Evolutionary conservation across 169 alveolate genomes (phyloP), one percentile per base, ranked within the genome.

Genomic region (Babesia gibsoni): DNA sequence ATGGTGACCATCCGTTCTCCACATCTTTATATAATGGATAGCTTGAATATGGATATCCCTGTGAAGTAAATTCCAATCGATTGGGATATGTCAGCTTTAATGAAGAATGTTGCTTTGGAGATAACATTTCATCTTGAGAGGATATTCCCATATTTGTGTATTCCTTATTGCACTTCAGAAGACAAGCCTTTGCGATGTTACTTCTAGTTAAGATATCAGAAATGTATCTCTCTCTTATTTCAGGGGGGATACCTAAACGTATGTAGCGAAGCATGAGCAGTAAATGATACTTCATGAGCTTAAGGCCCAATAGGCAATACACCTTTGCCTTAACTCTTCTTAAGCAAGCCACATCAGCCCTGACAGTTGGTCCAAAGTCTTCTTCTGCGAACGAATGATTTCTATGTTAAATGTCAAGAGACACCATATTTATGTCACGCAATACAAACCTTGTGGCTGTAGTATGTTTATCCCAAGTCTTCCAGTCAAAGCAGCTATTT

Each of bases 241-340:
- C 92, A 12, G 67, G 67, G 8, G 92, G 92, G 20, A 88, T 88
- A 25, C 88, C 88, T 33, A 79, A 41, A 41, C 83, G 58, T 18
- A 79, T 69, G 36, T 79, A 79, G 18, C 88, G 33, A 18, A 69
- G 45, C 39, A 79, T 54, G 54, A 67, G 42, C 57, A 69, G 23
- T 66, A 79, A 16, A 33, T 70, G 67, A 32, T 79, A 79, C 41
- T 72, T 59, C 63, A 79, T n/a, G 16, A 79, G 72, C 72, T 79
- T 79, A 7, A 33, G 69, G 1, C 88, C 88, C 4, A 79, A 50
- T 0, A 79, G 20, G 14, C 72, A 16, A 46, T 69, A 79, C 12
- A 57, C 75, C 36, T 68, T 39, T 7, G 69, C 43, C 46, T 79
- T 79, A 9, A 59, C 39, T 46, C 88, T 79, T 46, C 88, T 57